Percentiles rank a stretch among this genome's conserved stretches.
These are phyloP conservation scores for Apophysomyces trapeziformis DNA, from an alignment of 371 early-diverging fungal species.

Conservation along the genomic window DNA sequence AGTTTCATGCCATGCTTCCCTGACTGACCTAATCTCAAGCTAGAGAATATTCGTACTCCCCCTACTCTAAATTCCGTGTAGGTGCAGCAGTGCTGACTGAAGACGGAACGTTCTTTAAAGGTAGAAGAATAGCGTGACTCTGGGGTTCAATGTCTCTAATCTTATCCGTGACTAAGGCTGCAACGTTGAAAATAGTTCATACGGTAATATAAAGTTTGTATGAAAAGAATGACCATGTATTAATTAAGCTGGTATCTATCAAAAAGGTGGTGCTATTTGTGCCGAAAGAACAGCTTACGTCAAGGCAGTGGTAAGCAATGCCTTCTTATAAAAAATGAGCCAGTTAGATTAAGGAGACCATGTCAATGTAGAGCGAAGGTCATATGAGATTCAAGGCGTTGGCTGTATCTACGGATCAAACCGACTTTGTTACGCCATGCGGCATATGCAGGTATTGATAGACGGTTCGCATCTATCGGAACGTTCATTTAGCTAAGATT, in stretches of 20 bases:
- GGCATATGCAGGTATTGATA: constrained; percentile 73
- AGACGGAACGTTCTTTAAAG: constrained; percentile 66
- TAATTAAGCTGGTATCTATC: constrained; percentile 19
- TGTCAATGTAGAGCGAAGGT: constrained; percentile 65
- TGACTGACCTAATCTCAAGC: constrained; percentile 33
- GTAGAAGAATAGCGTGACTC: constrained; percentile 28
- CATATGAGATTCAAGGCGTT: constrained; percentile 66
- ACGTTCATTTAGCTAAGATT: background rate
- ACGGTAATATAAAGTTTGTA: constrained; percentile 46
- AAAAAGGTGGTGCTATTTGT: constrained; percentile 70
- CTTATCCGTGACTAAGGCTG: constrained; percentile 53
- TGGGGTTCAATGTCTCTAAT: background rate
- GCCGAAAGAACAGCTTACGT: constrained; percentile 85
- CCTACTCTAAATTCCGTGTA: constrained; percentile 86
- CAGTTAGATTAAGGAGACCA: background rate
- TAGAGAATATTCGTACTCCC: constrained; percentile 66
- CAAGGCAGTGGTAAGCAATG: constrained; percentile 73
- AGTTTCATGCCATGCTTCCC: background rate
- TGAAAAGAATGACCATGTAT: background rate
- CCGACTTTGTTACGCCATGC: constrained; percentile 71
- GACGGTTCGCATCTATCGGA: background rate
- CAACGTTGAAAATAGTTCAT: constrained; percentile 86
- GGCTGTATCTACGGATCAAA: constrained; percentile 64
- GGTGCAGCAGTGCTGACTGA: constrained; percentile 76
- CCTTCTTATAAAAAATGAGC: background rate